Conservation (phyloP, 441 rosid genomes). For the Aquilaria agallochum region DNA sequence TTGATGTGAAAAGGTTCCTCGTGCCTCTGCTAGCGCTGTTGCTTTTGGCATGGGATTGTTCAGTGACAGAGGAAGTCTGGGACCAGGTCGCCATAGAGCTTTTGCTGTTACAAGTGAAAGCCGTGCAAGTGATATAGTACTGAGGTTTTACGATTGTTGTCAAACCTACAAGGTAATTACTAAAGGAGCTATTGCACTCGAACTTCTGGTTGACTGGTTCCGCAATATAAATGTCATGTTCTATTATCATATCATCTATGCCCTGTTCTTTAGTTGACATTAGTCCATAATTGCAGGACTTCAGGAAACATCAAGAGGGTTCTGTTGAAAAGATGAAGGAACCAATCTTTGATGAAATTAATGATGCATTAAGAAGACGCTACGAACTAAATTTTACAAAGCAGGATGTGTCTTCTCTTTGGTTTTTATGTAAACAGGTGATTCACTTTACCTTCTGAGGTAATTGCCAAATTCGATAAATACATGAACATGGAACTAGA, state of each 20-base stretch:
- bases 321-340: constrained; percentile 78
- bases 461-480: constrained; percentile 3
- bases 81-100: constrained; percentile 76
- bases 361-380: constrained; percentile 49
- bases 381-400: constrained; percentile 58
- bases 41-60: constrained; percentile 97
- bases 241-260: not conserved
- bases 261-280: constrained; percentile 5
- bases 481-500: not conserved
- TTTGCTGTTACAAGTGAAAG: constrained; percentile 88
- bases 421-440: constrained; percentile 98
- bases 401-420: constrained; percentile 76
- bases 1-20: constrained; percentile 56
- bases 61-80: constrained; percentile 72
- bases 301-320: constrained; percentile 58
- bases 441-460: constrained; percentile 8
- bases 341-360: constrained; percentile 71
- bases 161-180: constrained; percentile 75
- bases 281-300: constrained; percentile 37
- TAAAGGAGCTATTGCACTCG: too few species aligned
- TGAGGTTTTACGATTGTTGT: constrained; percentile 83
- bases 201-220: not conserved
- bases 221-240: not conserved
- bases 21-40: constrained; percentile 97
- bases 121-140: constrained; percentile 79